These are phyloP conservation scores for Naganishia vaughanmartiniae DNA, from an alignment of 768 basidiomycete genomes.

Conservation along the genomic window DNA sequence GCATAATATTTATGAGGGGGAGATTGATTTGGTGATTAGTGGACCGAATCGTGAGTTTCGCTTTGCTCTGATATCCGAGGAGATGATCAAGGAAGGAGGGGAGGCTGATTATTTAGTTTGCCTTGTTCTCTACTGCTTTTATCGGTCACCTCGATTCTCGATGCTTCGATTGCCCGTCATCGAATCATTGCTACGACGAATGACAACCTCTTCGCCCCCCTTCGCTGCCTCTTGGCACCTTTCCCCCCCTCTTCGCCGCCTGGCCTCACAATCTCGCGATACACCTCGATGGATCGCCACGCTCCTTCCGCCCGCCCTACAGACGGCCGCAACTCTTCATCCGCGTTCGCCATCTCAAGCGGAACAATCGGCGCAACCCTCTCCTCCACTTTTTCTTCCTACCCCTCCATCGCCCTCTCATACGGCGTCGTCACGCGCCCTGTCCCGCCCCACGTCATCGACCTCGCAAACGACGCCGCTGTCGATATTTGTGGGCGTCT, in stretches of 20 bases:
- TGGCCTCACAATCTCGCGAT: too few species aligned
- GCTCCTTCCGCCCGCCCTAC: constrained; percentile 21
- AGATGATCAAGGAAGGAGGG: too few species aligned
- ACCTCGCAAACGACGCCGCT: constrained; percentile 71
- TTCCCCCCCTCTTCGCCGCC: too few species aligned
- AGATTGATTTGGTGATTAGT: constrained; percentile 75
- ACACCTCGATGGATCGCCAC: too few species aligned
- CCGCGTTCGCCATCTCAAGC: constrained; percentile 83
- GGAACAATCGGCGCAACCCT: constrained; percentile 91
- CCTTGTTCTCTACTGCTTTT: too few species aligned
- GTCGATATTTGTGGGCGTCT: constrained; percentile 68
- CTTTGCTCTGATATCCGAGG: neutral
- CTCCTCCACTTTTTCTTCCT: constrained; percentile 60
- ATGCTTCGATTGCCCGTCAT: too few species aligned
- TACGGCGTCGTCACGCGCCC: constrained; percentile 77
- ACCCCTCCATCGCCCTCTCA: constrained; percentile 79
- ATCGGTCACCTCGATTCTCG: too few species aligned
- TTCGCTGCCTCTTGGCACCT: neutral
- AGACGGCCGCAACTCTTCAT: constrained; percentile 57
- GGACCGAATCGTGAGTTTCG: constrained; percentile 49
- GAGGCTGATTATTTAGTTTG: too few species aligned
- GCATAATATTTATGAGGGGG: constrained; percentile 77
- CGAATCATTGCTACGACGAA: neutral
- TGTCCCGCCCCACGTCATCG: constrained; percentile 60
- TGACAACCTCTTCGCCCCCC: neutral